phyloP scores from a whole-genome alignment of 2,329 filamentous ascomycete species.

The Aspergillus hortae region DNA sequence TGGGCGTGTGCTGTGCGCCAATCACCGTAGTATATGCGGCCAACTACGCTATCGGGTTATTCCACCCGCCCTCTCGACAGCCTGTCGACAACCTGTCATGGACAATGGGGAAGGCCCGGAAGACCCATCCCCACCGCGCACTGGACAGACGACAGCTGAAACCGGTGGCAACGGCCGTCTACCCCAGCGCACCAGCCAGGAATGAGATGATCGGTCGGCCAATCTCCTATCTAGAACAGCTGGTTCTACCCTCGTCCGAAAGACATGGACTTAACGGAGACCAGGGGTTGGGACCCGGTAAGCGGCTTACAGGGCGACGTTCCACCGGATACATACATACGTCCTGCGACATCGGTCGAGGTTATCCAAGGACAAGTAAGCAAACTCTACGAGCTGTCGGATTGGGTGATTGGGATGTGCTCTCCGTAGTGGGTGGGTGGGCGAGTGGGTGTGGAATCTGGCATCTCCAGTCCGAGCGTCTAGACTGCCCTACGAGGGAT shows the following conservation, averaged over 20 bases:
- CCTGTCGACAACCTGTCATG: neutral
- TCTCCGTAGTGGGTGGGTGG: too few relatives aligned
- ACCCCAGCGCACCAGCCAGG: neutral
- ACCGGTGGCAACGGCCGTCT: slow-evolving; percentile 11
- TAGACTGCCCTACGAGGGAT: too few relatives aligned
- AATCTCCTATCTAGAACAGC: too few relatives aligned
- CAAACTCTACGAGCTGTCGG: too few relatives aligned
- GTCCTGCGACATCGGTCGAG: neutral
- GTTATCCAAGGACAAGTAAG: neutral
- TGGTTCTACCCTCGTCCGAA: neutral
- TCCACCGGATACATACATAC: neutral
- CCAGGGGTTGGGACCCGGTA: neutral
- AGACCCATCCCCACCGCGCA: slow-evolving; percentile 1
- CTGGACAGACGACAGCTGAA: slow-evolving; percentile 16
- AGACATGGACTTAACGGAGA: neutral
- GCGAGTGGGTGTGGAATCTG: too few relatives aligned
- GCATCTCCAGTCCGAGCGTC: too few relatives aligned
- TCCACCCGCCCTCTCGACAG: too few relatives aligned
- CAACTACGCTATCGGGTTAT: neutral
- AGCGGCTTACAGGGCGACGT: slow-evolving; percentile 15
- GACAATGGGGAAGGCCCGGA: neutral
- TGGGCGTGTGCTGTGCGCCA: neutral
- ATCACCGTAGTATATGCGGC: neutral
- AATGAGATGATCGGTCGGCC: neutral
- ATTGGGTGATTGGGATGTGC: too few relatives aligned